Base-by-base conservation (phyloP, 108 stramenopile genomes). In the Mayamaea pseudoterrestris region DNA sequence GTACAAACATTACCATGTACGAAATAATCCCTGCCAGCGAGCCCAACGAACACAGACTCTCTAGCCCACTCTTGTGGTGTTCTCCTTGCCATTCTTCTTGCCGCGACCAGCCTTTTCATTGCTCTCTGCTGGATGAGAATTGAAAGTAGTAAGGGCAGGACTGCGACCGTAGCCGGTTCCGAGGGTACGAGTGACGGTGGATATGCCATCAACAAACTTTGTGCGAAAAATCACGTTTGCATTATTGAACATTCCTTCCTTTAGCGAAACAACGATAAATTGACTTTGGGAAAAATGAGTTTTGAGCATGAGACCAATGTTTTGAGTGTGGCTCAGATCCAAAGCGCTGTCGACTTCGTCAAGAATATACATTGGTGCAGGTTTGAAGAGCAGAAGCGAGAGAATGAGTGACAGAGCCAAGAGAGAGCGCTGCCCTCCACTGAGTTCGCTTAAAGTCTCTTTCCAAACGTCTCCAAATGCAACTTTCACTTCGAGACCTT, bases 201-300 rank as follows among this genome's bases (percentile, higher is more conserved):
- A 95, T 29, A 96, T 80, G 1, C 98, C 98, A 54, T 99, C 96
- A 22, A 99, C 94, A 58, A 99, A 99, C 62, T 93, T 93, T 0
- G 98, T 99, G 40, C 95, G 73, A 78, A 97, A 99, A 50, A 99
- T 97, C 27, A 97, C 95, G 71, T 97, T 99, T 34, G 98, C 98
- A 68, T 99, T 99, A 65, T 96, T 96, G 82, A 99, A 99, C 98
- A 99, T 99, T 24, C 98, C 98, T 71, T 99, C 96, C 74, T 98
- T 86, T 46, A 93, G 65, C 1, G 93, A 94, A 1, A 99, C 98
- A 28, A 99, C 95, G 57, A 99, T 93, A 69, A 99, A 99, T 67
- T 99, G 98, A 63, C 93, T 94, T 36, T 90, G 76, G n/a, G 84
- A 81, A 66, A 99, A 99, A 63, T 99, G 98, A 2, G 98, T 93